Base-by-base conservation (phyloP, 805 yeast genomes). In the Cyberlindnera sargentensis region DNA sequence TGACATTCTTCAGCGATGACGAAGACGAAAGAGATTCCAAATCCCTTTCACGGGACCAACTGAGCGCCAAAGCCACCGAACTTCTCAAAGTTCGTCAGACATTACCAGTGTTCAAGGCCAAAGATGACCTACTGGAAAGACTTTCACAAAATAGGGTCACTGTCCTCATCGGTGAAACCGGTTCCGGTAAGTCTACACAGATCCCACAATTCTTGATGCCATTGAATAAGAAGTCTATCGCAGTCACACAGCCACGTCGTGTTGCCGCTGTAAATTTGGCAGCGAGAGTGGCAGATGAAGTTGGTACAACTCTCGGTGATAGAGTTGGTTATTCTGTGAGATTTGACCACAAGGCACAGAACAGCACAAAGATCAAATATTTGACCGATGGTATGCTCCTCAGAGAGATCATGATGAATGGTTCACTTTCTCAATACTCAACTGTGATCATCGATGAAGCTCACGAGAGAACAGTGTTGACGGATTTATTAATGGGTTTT, bases 131-230 rank as follows among this genome's bases (percentile, higher is more conserved):
- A 15, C 58, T 84, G 47, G 65, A 72, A 8, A 75, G 78, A 48
- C 57, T 91, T 3, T 45, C 64, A 3, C 47, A 65, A 8, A 75
- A 82, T 53, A 80, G 75, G 48, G 95, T 89, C 5, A 79, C 90
- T 0, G 78, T 91, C 2, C 71, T 91, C 20, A 84, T 93, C 58
- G 98, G 98, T 64, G 98, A 91, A 60, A 91, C 99, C 0, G 99
- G 99, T 64, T 87, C 96, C 6, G 98, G 98, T 70, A 91, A 91
- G 60, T 90, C 98, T 4, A 91, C 99, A 0, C 99, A 91, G 66
- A 81, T 91, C 38, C 98, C 99, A 0, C 98, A 91, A 60, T 82
- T 91, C 51, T 60, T 91, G n/a, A 75, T 85, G 64, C 73, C 77
- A 1, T 43, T 53, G 3, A 58, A 63, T 32, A 62, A 64, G 20